Conservation (phyloP, 2,329 filamentous ascomycete genomes). For the Apiospora arundinis region DNA sequence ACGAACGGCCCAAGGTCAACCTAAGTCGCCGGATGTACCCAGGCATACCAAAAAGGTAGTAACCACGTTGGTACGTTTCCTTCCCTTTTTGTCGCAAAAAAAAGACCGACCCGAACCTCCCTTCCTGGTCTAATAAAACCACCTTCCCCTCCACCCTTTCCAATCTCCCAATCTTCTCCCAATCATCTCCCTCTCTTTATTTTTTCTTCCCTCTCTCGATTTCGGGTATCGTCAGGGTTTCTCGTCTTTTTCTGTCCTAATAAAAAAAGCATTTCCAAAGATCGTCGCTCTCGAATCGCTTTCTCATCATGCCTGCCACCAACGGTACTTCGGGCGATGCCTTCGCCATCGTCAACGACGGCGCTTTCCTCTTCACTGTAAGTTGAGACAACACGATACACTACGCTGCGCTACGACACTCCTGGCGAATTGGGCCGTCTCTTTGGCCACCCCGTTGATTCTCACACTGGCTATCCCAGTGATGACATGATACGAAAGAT, state of each 20-base stretch:
- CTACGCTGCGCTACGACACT: background rate
- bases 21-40: background rate
- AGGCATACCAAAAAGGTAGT: background rate
- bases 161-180: constrained; percentile 27
- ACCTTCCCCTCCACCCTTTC: constrained; percentile 7
- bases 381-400: constrained; percentile 33
- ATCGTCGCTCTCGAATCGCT: constrained; percentile 23
- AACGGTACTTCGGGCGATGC: constrained; percentile 56
- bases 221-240: background rate
- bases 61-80: constrained; percentile 1
- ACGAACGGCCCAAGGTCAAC: background rate
- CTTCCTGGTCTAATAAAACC: background rate
- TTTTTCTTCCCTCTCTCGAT: constrained; percentile 20
- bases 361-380: constrained; percentile 85
- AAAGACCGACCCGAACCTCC: constrained; percentile 25
- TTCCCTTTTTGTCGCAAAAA: constrained; percentile 12
- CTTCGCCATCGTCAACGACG: constrained; percentile 59
- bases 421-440: background rate
- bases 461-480: background rate
- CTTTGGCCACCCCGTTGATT: background rate
- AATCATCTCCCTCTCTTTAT: constrained; percentile 27
- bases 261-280: background rate
- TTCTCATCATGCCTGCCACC: constrained; percentile 62
- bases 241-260: background rate
- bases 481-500: no score